Conservation (phyloP, 192 early-diverging fungal species). For the Linnemannia exigua region DNA sequence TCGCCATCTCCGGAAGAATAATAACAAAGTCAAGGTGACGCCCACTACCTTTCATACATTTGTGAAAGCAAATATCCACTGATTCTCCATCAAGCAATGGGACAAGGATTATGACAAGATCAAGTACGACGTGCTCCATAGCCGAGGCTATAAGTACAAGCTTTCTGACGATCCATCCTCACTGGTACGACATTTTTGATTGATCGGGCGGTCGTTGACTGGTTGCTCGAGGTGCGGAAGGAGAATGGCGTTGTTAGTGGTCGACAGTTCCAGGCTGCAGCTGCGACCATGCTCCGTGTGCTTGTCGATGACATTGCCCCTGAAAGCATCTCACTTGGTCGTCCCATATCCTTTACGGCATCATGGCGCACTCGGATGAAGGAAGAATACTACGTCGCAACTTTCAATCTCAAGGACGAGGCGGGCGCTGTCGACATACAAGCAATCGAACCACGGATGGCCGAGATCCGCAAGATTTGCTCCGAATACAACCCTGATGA, state of each 20-base stretch:
- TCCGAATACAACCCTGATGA: not conserved
- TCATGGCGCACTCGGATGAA: not conserved
- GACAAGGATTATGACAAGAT: conserved; percentile 6
- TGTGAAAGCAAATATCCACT: conserved; percentile 4
- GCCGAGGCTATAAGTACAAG: not conserved
- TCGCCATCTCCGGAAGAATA: not conserved
- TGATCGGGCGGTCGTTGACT: not conserved
- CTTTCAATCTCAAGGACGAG: not conserved
- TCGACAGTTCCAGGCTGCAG: not conserved
- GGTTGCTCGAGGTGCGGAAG: not conserved
- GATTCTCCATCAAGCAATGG: not conserved
- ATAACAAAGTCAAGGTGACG: not conserved
- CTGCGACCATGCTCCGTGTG: not conserved
- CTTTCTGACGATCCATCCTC: not conserved
- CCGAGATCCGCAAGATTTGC: not conserved
- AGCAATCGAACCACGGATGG: conserved; percentile 5
- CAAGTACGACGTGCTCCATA: conserved; percentile 8
- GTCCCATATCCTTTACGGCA: not conserved
- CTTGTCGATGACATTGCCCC: not conserved
- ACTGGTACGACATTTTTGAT: not conserved
- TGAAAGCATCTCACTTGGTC: not conserved
- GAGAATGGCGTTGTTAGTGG: not conserved
- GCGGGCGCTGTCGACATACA: not conserved
- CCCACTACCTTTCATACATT: not conserved
- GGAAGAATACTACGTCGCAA: not conserved